Percentiles rank a stretch among this genome's conserved stretches.
Evolutionary conservation across 2,329 filamentous ascomycete genomes (phyloP).

Genomic region (Exserohilum turcica): DNA sequence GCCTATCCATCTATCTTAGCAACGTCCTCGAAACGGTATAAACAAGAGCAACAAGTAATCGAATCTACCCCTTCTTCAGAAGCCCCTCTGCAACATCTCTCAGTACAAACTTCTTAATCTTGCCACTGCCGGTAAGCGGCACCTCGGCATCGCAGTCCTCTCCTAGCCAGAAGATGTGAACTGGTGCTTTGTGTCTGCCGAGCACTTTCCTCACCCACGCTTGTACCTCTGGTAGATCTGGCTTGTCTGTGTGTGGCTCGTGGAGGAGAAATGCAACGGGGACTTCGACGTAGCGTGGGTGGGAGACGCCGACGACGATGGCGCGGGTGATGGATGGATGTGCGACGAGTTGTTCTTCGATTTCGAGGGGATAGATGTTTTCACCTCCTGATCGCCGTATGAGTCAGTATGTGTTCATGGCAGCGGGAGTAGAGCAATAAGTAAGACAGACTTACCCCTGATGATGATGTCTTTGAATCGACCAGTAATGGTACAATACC

Average conservation of each 20-base stretch:
- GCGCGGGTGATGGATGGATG: conserved; percentile 68
- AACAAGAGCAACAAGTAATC: too few species aligned
- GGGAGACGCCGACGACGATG: conserved; percentile 71
- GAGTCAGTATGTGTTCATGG: neutral
- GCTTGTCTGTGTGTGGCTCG: conserved; percentile 30
- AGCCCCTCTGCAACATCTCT: conserved; percentile 37
- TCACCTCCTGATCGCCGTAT: conserved; percentile 38
- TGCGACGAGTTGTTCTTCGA: conserved; percentile 71
- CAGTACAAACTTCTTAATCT: conserved; percentile 52
- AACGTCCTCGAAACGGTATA: too few species aligned
- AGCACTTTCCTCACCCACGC: conserved; percentile 47
- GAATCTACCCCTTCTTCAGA: conserved; percentile 17
- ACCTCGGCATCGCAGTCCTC: conserved; percentile 47
- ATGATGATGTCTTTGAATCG: conserved; percentile 83
- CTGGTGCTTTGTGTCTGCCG: conserved; percentile 60
- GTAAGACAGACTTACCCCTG: conserved; percentile 55
- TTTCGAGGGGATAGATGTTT: conserved; percentile 68
- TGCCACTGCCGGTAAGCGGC: conserved; percentile 53
- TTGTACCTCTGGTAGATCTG: conserved; percentile 42
- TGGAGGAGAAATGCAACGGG: conserved; percentile 66
- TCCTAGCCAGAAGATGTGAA: conserved; percentile 78
- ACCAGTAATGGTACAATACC: conserved; percentile 74
- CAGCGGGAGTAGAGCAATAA: neutral
- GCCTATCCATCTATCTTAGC: too few species aligned
- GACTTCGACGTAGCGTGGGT: conserved; percentile 74